Base-by-base conservation (phyloP, 148 eudicot genomes). In the Amaranthus palmeri region DNA sequence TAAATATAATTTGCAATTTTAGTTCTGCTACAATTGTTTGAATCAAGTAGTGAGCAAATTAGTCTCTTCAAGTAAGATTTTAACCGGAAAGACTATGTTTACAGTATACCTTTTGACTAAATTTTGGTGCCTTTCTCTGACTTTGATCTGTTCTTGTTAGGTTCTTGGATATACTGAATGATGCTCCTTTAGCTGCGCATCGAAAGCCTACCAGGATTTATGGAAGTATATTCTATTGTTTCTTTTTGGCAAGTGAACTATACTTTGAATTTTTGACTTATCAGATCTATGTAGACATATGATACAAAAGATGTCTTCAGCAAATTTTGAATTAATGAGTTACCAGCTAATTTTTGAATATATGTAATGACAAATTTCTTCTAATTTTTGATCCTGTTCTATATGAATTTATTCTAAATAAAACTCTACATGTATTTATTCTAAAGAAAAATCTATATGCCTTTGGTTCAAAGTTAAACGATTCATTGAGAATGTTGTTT, bases 101-200 rank as follows among this genome's bases (percentile, higher is more conserved):
- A 25, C 36, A 25, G 36, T 25, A 25, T 25, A 25, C 36, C 60
- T 17, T 10, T 40, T 17, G 17, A 4, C 14, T 62, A 10, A 50
- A 63, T 47, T 42, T 44, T 47, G 40, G 1, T 9, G 4, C 10
- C 5, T 54, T 74, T 49, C 66, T 44, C 46, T 81, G 73, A 74
- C 78, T 13, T 43, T 43, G 52, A 13, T 73, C 67, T 61, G 48
- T 72, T 44, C 57, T 43, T 64, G 43, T 10, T 78, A 91, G 98
- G 77, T 93, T 93, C 80, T 86, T 93, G 69, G 98, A 93, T 85
- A 82, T 93, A 84, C 75, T 88, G 63, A 88, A 93, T 48, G 98
- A 93, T 79, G 91, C 97, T 62, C 98, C 98, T 70, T 79, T 93
- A 81, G 93, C 85, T 79, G 91, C 91, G 56, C 92, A 89, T 67